These are phyloP conservation scores for Pseudogymnoascus sp. DNA, from an alignment of 2,329 filamentous ascomycete species.

Conservation along the genomic window DNA sequence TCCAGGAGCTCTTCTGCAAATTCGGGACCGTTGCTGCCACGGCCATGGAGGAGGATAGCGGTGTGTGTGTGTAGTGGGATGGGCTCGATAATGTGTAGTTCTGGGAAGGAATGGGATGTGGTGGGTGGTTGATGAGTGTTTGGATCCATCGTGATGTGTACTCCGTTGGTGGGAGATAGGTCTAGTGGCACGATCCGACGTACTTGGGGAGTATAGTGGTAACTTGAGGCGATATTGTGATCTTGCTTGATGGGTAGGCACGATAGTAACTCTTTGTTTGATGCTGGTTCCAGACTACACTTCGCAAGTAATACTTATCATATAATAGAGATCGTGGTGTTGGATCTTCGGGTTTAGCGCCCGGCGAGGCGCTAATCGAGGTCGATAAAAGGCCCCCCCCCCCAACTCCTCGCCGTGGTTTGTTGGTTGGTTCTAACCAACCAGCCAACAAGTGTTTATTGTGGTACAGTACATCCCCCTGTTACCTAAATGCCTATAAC, in stretches of 20 bases:
- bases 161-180: neutral
- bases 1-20: constrained; percentile 30
- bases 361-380: no score
- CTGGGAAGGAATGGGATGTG: neutral
- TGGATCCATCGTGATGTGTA: neutral
- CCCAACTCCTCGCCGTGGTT: neutral
- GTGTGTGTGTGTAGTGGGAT: constrained; percentile 27
- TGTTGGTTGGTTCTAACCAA: no score
- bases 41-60: constrained; percentile 35
- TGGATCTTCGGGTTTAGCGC: no score
- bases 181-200: neutral
- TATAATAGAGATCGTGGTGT: no score
- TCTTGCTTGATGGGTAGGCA: neutral
- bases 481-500: neutral
- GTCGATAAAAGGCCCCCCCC: neutral
- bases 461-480: neutral
- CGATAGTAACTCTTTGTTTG: neutral
- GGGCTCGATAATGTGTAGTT: constrained; percentile 18
- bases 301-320: no score
- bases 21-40: constrained; percentile 28
- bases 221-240: neutral
- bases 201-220: neutral
- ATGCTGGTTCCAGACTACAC: no score
- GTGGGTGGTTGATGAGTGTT: neutral
- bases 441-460: neutral